A percentile compares a stretch with the other conserved stretches of the same genome.
phyloP scores from a whole-genome alignment of 2,329 filamentous ascomycete genomes.

The Cladobotryum protrusum region DNA sequence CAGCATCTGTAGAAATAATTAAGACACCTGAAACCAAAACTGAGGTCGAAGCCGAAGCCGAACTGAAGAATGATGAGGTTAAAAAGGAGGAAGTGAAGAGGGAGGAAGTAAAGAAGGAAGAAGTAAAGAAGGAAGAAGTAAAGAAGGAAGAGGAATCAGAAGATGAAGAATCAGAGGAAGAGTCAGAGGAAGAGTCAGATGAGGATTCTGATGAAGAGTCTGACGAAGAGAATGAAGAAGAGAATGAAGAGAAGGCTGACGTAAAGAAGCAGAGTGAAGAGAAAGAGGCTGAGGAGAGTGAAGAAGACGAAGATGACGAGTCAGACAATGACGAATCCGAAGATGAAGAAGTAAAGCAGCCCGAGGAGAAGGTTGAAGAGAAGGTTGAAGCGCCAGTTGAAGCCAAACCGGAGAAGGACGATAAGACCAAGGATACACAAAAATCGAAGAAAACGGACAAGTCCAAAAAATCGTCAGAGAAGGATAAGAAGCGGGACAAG shows the following conservation, averaged over 20 bases:
- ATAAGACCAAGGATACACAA: slow-evolving; percentile 15
- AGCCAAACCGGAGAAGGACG: slow-evolving; percentile 6
- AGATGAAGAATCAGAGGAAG: slow-evolving; percentile 1
- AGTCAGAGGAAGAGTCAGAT: slow-evolving; percentile 8
- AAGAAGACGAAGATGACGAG: slow-evolving; percentile 4
- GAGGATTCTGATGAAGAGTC: background rate
- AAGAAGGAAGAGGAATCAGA: slow-evolving; percentile 7
- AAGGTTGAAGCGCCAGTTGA: slow-evolving; percentile 4
- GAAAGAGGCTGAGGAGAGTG: slow-evolving; percentile 5
- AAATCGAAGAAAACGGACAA: slow-evolving; percentile 8
- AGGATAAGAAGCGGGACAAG: slow-evolving; percentile 13
- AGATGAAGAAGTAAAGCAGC: slow-evolving; percentile 12
- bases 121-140: slow-evolving; percentile 11
- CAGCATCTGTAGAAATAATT: background rate
- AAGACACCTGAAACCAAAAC: too few species aligned
- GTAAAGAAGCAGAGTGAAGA: slow-evolving; percentile 10
- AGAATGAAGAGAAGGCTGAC: slow-evolving; percentile 7
- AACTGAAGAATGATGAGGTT: slow-evolving; percentile 10
- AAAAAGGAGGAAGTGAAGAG: slow-evolving; percentile 13
- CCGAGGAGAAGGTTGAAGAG: slow-evolving; percentile 9
- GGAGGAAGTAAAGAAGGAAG: slow-evolving; percentile 2
- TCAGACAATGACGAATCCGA: slow-evolving; percentile 17
- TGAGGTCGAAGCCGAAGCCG: too few species aligned
- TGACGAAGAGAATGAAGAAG: slow-evolving; percentile 11
- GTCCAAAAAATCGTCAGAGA: slow-evolving; percentile 2